Evolutionary conservation across 805 yeast species (phyloP).

Genomic region (Hanseniaspora clermontiae): DNA sequence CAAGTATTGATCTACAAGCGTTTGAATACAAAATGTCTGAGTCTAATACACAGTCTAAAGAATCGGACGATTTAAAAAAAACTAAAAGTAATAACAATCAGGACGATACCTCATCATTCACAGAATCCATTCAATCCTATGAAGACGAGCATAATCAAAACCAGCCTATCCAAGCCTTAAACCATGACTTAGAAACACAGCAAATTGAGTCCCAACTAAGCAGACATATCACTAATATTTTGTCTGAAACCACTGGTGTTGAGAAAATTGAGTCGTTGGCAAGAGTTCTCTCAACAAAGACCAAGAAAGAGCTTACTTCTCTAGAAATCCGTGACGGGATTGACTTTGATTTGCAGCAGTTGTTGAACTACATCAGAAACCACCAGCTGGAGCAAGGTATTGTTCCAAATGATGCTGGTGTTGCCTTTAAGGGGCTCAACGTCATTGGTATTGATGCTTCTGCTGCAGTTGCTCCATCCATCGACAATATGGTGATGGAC

Average conservation of each 20-base stretch:
- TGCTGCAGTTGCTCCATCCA: conserved; percentile 39
- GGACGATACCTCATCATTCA: conserved; percentile 12
- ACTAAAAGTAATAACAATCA: not conserved
- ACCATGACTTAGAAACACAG: conserved; percentile 19
- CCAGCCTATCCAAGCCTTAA: conserved; percentile 5
- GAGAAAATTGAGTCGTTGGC: conserved; percentile 38
- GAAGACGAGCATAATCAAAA: conserved; percentile 2
- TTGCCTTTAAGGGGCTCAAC: conserved; percentile 34
- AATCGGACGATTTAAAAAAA: not conserved
- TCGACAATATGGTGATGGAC: conserved; percentile 33
- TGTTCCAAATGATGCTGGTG: conserved; percentile 40
- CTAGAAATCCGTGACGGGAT: conserved; percentile 34
- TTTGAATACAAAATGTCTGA: not conserved
- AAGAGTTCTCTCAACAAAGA: conserved; percentile 38
- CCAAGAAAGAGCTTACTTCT: conserved; percentile 33
- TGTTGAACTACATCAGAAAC: conserved; percentile 31
- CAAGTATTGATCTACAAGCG: too few relatives aligned
- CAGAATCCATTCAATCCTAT: conserved; percentile 14
- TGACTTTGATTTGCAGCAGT: conserved; percentile 35
- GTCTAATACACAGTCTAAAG: conserved; percentile 2
- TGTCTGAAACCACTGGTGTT: conserved; percentile 28
- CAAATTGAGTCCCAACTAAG: conserved; percentile 23
- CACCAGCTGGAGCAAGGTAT: conserved; percentile 35
- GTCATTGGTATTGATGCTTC: conserved; percentile 42
- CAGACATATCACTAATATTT: conserved; percentile 24